Conservation (phyloP, 1,284 basidiomycete genomes). For the Ceratobasidium sp. region DNA sequence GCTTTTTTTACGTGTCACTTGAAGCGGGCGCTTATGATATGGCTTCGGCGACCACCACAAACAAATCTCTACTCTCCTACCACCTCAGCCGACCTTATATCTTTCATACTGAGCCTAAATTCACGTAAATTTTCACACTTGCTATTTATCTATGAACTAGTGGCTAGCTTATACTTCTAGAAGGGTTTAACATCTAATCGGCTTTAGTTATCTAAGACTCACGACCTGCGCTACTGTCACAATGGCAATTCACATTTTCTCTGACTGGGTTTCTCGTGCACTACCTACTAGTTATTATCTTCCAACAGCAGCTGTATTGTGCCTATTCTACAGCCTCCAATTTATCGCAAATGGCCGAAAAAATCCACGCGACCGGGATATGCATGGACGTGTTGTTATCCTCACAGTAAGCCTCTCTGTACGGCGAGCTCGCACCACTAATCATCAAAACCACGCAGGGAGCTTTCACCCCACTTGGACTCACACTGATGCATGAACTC, state of each 20-base stretch:
- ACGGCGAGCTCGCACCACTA: background rate
- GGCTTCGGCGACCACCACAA: too few relatives aligned
- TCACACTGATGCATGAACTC: slow-evolving; percentile 73
- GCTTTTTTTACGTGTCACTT: slow-evolving; percentile 10
- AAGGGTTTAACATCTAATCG: background rate
- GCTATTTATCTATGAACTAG: background rate
- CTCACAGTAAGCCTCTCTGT: slow-evolving; percentile 67
- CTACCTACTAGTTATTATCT: slow-evolving; percentile 29
- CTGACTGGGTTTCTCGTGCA: slow-evolving; percentile 10
- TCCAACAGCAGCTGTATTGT: slow-evolving; percentile 12
- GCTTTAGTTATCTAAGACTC: background rate
- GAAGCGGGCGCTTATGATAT: background rate
- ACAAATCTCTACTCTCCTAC: background rate
- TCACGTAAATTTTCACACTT: background rate
- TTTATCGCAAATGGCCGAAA: slow-evolving; percentile 69
- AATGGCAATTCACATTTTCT: slow-evolving; percentile 42
- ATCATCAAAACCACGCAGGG: slow-evolving; percentile 63
- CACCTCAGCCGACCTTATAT: background rate
- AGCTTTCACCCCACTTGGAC: slow-evolving; percentile 76
- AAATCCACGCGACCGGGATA: slow-evolving; percentile 76
- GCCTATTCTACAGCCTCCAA: slow-evolving; percentile 37
- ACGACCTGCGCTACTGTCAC: background rate
- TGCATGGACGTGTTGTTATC: slow-evolving; percentile 77
- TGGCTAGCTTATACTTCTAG: background rate
- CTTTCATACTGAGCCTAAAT: background rate